A percentile compares a stretch with the other conserved stretches of the same genome.
Evolutionary conservation across 768 basidiomycete species (phyloP).

Genomic region (Leccinum broughii): DNA sequence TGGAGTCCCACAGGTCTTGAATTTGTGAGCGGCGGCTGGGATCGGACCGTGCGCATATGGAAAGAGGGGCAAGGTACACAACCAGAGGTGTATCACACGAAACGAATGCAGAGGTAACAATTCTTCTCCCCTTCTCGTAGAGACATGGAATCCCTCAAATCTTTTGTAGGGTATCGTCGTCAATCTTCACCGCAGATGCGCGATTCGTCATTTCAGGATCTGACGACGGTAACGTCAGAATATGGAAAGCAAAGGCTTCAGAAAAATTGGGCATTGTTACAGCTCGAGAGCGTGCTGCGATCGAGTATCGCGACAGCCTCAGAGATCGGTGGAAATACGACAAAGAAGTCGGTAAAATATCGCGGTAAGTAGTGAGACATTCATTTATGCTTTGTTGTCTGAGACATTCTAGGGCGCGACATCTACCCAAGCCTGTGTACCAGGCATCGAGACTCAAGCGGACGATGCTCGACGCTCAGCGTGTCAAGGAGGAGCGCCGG

Average conservation of each 20-base stretch:
- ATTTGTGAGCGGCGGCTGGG: constrained; percentile 97
- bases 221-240: constrained; percentile 91
- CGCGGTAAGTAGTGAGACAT: constrained; percentile 54
- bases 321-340: constrained; percentile 89
- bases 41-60: constrained; percentile 93
- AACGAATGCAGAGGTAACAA: constrained; percentile 96
- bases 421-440: constrained; percentile 89
- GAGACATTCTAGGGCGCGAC: constrained; percentile 54
- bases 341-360: constrained; percentile 74
- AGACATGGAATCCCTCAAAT: background rate
- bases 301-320: constrained; percentile 90
- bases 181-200: constrained; percentile 86
- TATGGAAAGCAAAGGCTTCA: constrained; percentile 94
- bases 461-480: constrained; percentile 87
- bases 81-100: constrained; percentile 94
- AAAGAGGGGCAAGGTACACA: constrained; percentile 77
- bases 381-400: constrained; percentile 6
- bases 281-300: constrained; percentile 84
- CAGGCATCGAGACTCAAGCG: constrained; percentile 84
- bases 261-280: constrained; percentile 92
- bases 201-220: constrained; percentile 90
- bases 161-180: constrained; percentile 72
- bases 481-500: constrained; percentile 92
- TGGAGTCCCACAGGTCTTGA: constrained; percentile 97
- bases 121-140: background rate